phyloP scores from a whole-genome alignment of 441 rosid species.

The Melastoma candidum region DNA sequence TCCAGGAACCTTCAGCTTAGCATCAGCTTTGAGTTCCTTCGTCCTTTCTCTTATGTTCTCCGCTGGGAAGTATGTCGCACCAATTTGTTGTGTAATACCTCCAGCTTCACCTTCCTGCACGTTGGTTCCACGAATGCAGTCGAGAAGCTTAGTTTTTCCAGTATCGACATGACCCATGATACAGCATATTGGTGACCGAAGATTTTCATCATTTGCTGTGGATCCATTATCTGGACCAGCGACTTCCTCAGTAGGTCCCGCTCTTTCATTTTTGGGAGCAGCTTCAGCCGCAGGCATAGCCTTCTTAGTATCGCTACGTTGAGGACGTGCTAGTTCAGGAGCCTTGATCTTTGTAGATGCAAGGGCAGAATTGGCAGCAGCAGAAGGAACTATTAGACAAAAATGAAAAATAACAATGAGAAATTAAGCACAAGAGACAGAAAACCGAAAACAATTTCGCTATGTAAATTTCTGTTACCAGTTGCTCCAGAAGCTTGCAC shows the following conservation, averaged over 20 bases:
- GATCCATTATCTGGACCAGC: conserved; percentile 22
- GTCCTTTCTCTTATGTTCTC: conserved; percentile 93
- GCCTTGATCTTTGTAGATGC: conserved; percentile 23
- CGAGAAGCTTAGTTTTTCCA: conserved; percentile 93
- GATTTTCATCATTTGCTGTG: conserved; percentile 43
- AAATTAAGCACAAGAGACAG: conserved; percentile 5
- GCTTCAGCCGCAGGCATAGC: conserved; percentile 27
- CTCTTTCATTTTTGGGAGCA: conserved; percentile 26
- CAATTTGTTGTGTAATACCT: conserved; percentile 97
- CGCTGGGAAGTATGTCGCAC: conserved; percentile 95
- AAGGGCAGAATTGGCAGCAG: conserved; percentile 26
- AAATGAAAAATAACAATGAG: neutral
- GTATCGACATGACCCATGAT: conserved; percentile 99
- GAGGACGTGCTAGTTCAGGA: conserved; percentile 24
- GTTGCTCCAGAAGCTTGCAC: conserved; percentile 24
- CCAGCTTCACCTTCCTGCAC: conserved; percentile 99
- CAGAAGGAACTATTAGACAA: conserved; percentile 10
- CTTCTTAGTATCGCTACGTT: conserved; percentile 22
- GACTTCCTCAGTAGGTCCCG: conserved; percentile 26
- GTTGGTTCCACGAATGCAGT: conserved; percentile 92
- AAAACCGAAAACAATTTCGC: conserved; percentile 2
- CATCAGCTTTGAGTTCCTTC: conserved; percentile 91
- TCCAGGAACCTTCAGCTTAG: conserved; percentile 90
- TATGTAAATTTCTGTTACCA: conserved; percentile 30
- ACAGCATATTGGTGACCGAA: conserved; percentile 96